phyloP scores from a whole-genome alignment of 2,329 filamentous ascomycete genomes.

The Plenodomus lindquistii region DNA sequence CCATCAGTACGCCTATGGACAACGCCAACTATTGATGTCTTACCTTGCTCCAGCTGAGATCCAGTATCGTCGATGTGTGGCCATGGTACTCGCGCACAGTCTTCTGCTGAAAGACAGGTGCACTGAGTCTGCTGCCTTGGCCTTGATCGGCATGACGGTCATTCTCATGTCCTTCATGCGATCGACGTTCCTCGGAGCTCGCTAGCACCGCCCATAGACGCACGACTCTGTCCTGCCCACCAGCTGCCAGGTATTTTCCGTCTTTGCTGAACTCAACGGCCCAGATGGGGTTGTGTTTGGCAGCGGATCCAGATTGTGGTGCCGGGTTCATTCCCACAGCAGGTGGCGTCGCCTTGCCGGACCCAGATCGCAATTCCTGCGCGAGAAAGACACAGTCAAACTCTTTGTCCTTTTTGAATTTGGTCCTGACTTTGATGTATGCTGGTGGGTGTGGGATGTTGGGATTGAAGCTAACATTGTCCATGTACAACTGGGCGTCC shows the following conservation, averaged over 20 bases:
- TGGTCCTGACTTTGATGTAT: constrained; percentile 83
- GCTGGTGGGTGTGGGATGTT: constrained; percentile 85
- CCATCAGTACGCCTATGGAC: background rate
- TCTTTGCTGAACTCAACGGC: constrained; percentile 90
- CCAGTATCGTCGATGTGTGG: constrained; percentile 83
- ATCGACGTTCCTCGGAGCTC: constrained; percentile 75
- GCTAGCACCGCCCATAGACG: constrained; percentile 88
- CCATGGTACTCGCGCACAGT: constrained; percentile 79
- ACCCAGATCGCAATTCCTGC: constrained; percentile 77
- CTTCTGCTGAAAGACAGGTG: constrained; percentile 84
- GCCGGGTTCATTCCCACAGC: constrained; percentile 30
- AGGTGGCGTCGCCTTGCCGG: constrained; percentile 33
- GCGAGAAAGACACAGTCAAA: constrained; percentile 90
- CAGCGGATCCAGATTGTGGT: constrained; percentile 39
- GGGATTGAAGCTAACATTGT: constrained; percentile 75
- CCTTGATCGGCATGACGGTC: constrained; percentile 50
- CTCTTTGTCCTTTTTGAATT: constrained; percentile 78
- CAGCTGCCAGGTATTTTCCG: constrained; percentile 88
- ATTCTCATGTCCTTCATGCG: constrained; percentile 72
- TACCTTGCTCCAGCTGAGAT: constrained; percentile 93
- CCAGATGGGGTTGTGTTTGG: constrained; percentile 74
- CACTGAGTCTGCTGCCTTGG: constrained; percentile 70
- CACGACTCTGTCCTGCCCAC: constrained; percentile 83
- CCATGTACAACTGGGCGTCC: constrained; percentile 80
- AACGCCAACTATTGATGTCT: background rate